Conservation (phyloP, 805 yeast species). For the Saccharomycopsis schoenii region DNA sequence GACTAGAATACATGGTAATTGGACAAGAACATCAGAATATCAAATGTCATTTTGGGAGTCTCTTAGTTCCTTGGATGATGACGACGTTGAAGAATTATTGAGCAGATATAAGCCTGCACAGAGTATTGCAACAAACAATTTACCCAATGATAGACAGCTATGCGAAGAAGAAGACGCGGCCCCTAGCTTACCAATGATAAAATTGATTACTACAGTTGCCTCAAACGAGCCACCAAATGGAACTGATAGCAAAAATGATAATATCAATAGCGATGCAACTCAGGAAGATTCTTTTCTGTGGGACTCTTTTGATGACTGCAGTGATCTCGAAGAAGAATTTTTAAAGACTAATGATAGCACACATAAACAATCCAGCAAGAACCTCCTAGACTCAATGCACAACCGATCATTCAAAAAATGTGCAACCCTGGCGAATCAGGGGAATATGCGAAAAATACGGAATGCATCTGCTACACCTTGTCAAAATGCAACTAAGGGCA, state of each 20-base stretch:
- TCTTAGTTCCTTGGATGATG: not conserved
- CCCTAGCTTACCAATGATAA: not conserved
- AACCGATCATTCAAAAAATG: not conserved
- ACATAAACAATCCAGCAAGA: not conserved
- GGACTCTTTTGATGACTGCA: not conserved
- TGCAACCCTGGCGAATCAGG: not conserved
- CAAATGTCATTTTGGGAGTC: constrained; percentile 1
- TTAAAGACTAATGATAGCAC: not conserved
- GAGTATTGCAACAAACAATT: not conserved
- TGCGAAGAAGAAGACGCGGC: not conserved
- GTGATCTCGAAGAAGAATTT: not conserved
- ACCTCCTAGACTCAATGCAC: not conserved
- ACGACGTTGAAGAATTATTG: not conserved
- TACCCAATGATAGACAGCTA: not conserved
- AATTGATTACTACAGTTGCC: too few species aligned
- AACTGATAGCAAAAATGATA: not conserved
- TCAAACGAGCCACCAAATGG: not conserved
- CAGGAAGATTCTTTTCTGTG: not conserved
- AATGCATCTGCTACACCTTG: not conserved
- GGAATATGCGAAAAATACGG: not conserved
- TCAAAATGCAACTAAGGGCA: not conserved
- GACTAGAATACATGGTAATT: too few species aligned
- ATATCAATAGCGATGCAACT: not conserved
- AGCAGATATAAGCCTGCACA: not conserved
- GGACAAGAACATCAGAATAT: not conserved